These are phyloP conservation scores for Sclerotinia sclerotiorum DNA, from an alignment of 2,329 filamentous ascomycete genomes.

Conservation along the genomic window DNA sequence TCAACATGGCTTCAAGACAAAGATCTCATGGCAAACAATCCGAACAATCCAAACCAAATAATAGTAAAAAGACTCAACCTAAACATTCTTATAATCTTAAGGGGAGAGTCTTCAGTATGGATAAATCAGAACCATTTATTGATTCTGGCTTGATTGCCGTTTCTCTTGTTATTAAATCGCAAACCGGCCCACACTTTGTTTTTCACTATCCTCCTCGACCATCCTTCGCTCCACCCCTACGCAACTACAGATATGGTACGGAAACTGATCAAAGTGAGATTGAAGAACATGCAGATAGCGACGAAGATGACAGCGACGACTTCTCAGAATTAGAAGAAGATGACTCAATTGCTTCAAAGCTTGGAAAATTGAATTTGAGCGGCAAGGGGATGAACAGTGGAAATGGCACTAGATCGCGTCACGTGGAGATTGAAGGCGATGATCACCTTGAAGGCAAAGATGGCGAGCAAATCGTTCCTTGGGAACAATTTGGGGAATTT, in stretches of 20 bases:
- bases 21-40: constrained; percentile 4
- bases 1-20: constrained; percentile 1
- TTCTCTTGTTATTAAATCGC: constrained; percentile 51
- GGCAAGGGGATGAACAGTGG: constrained; percentile 7
- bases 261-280: constrained; percentile 38
- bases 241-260: constrained; percentile 37
- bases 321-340: constrained; percentile 55
- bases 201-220: constrained; percentile 78
- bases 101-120: constrained; percentile 10
- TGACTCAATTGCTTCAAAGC: constrained; percentile 40
- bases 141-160: constrained; percentile 52
- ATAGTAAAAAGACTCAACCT: background rate
- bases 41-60: background rate
- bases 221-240: constrained; percentile 42
- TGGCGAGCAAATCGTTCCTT: constrained; percentile 60
- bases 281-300: constrained; percentile 24
- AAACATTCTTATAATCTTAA: background rate
- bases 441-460: constrained; percentile 54
- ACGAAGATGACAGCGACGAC: constrained; percentile 41
- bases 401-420: constrained; percentile 25
- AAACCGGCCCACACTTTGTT: constrained; percentile 77
- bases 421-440: constrained; percentile 35
- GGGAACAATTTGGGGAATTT: constrained; percentile 73
- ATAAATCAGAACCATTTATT: constrained; percentile 21
- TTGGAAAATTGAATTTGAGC: constrained; percentile 31